A percentile compares a stretch with the other conserved stretches of the same genome.
Conservation (phyloP, 2,329 filamentous ascomycete species). For the Hymenoscyphus fraxineus region DNA sequence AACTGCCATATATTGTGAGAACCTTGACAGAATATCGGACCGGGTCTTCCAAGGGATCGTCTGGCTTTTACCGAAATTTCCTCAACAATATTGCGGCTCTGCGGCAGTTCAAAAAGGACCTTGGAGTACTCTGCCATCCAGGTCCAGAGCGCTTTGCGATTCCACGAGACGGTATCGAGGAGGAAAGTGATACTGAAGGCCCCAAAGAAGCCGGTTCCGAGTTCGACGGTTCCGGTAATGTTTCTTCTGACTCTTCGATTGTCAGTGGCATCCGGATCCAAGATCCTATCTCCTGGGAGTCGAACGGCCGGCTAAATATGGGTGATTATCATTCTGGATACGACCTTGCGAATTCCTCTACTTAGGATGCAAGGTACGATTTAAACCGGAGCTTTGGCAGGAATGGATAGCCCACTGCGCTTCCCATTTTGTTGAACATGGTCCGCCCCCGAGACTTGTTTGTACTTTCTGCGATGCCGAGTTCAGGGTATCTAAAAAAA, state of each 20-base stretch:
- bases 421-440: not conserved
- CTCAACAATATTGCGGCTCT: not conserved
- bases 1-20: not conserved
- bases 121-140: not conserved
- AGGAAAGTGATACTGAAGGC: no score
- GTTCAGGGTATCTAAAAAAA: constrained; percentile 9
- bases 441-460: not conserved
- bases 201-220: no score
- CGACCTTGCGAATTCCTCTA: constrained; percentile 6
- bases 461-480: not conserved
- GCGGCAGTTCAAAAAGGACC: not conserved
- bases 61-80: not conserved
- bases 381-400: not conserved
- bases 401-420: not conserved
- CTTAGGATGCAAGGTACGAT: not conserved
- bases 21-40: not conserved
- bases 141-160: no score
- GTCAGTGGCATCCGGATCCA: no score
- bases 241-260: no score
- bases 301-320: no score
- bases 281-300: no score
- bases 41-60: not conserved
- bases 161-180: no score
- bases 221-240: no score
- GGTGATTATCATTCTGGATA: no score